Evolutionary conservation across 164 flowering plant genomes (phyloP), one percentile per base, ranked within the genome.

Genomic region (Aristolochia fimbriata): DNA sequence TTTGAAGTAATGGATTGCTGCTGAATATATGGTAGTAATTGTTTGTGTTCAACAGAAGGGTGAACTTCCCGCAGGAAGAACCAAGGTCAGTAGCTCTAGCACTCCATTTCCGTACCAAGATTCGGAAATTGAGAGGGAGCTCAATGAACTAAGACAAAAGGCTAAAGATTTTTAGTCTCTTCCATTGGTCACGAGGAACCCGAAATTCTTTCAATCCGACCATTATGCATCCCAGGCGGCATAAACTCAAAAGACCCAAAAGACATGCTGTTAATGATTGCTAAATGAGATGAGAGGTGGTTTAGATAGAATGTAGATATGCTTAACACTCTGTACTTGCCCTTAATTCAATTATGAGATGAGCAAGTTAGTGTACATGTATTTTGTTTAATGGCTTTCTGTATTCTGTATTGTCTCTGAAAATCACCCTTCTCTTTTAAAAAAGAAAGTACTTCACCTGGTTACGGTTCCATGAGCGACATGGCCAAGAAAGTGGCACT

Each of bases 21-120:
- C 61, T 58, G n/a, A n/a, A 41, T 19, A 27, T 22, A 20, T 10
- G 8, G 15, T 14, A 13, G 30, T 6, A 20, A 43, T 45, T 51
- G 15, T 21, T 15, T 62, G 16, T 20, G 9, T 49, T 54, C 24
- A 6, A 51, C 60, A 89, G 97, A 87, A 86, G 73, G 91, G 91
- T 65, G 97, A 87, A 66, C 92, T 90, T 61, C 98, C 98, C 15
- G 85, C 96, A 10, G 96, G 97, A 27, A 83, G 97, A 79, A 62
- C 86, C n/a, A 65, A 75, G 20, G 76, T 70, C 57, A 58, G 80
- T 14, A 71, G 71, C 63, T 56, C 81, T 43, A 79, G 53, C 54
- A 51, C 77, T 2, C 41, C 77, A 53, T 80, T 61, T 50, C 80
- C 88, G 14, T 81, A 75, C 58, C 77, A 62, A 66, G 98, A 93